phyloP scores from a whole-genome alignment of 208 protist species.

The Leptomonas pyrrhocoris region DNA sequence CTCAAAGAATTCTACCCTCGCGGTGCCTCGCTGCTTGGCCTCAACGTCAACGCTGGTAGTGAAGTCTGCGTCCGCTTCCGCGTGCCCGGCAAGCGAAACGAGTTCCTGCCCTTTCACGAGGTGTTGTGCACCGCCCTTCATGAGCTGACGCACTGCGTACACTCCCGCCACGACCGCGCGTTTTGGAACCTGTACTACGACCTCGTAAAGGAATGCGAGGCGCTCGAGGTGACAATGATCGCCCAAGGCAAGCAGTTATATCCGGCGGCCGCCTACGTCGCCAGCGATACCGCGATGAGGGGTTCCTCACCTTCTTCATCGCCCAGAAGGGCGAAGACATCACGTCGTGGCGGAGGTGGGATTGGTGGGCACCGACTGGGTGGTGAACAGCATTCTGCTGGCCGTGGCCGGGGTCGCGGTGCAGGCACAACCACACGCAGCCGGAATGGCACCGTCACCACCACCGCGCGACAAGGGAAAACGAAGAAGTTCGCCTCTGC shows the following conservation, averaged over 20 bases:
- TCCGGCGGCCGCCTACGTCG: slow-evolving; percentile 29
- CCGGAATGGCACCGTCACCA: neutral
- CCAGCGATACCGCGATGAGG: neutral
- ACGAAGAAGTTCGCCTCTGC: neutral
- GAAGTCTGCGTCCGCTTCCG: slow-evolving; percentile 87
- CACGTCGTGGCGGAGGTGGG: no score
- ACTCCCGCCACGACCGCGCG: slow-evolving; percentile 59
- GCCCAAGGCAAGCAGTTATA: slow-evolving; percentile 42
- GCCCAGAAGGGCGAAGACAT: no score
- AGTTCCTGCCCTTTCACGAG: slow-evolving; percentile 86
- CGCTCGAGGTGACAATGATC: slow-evolving; percentile 55
- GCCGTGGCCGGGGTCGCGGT: neutral
- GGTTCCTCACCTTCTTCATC: neutral
- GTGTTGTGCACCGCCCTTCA: slow-evolving; percentile 89
- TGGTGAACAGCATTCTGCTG: neutral
- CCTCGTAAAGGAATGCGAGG: slow-evolving; percentile 77
- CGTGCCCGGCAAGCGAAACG: slow-evolving; percentile 49
- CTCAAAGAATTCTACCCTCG: slow-evolving; percentile 90
- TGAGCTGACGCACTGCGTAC: slow-evolving; percentile 84
- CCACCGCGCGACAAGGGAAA: neutral
- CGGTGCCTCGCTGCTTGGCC: slow-evolving; percentile 66
- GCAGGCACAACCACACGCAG: neutral
- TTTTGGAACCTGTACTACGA: slow-evolving; percentile 86
- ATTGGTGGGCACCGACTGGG: slow-evolving; percentile 1
- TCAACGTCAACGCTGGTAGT: slow-evolving; percentile 82